Evolutionary conservation across 495 filamentous ascomycete genomes (phyloP), one percentile per base, ranked within the genome.

Genomic region (Xylaria telfairii): DNA sequence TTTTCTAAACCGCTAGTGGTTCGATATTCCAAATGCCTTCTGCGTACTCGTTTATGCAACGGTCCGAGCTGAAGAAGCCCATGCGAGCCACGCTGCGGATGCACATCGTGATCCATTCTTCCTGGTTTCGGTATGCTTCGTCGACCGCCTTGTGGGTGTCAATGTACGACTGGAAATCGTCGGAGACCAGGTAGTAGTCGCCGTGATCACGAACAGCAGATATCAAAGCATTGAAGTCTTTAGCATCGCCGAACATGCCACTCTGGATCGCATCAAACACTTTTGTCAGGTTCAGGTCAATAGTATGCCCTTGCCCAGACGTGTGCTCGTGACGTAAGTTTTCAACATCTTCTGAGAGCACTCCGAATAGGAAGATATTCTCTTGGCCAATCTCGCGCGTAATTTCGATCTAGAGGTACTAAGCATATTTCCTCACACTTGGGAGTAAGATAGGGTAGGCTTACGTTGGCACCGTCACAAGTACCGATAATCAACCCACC

Each of bases 311-410:
- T 60, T 86, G 76, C 65, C 92, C 92, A 81, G 96, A 98, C 71
- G 87, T 90, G 82, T 99, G 96, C 12, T 88, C 86, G 82, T 98
- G 93, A 37, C 96, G 96, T 53, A 99, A 91, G 37, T 98, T 94
- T 75, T 98, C 96, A 67, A 98, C 96, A 75, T 98, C 92, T 83
- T 99, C 96, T 71, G 96, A 93, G 8, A 99, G 89, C 78, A 94
- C 96, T 54, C 96, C 96, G 76, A 99, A 98, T 78, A 98, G 91
- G 89, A 98, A 99, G 81, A 98, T 98, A 83, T 98, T 98, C 74
- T 92, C 88, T 72, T 98, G 92, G 74, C 94, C 92, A 74, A 98
- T 92, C 82, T 99, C 96, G 67, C 96, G 94, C 6, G 96, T 98
- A 78, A 99, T 98, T 85, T 98, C 94, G 77, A 97, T 97, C 93